Evolutionary conservation across 1,284 basidiomycete species (phyloP), one percentile per base, ranked within the genome.

Genomic region (Tremellales sp.): DNA sequence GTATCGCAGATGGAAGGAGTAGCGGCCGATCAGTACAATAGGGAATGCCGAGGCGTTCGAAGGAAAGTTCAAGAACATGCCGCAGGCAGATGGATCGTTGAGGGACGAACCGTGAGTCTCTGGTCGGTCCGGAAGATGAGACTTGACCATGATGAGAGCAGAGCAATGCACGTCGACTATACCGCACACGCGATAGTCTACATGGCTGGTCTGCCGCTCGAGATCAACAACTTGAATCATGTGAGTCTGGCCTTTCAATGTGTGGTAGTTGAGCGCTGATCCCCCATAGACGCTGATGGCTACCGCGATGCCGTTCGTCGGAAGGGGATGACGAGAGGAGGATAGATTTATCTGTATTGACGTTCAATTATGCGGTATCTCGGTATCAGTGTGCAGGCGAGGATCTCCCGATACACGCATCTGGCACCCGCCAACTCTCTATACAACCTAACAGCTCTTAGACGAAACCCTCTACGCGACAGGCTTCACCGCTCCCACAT

Each of bases 221-320:
- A 80, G 40, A 82, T 86, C 8, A 81, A 82, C 10, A 77, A 87
- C 44, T 76, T 86, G 32, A 78, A 82, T 86, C 65, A 85, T 85
- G 85, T 85, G 51, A 48, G 83, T 72, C n/a, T n/a, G n/a, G 5
- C 8, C 9, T 12, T 29, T 3, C 19, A 32, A n/a, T 18, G 22
- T 26, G 12, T 19, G 22, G 10, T 7, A 19, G 19, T 33, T 48
- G 18, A 13, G 13, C 19, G 4, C 32, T 39, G 37, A 39, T 25
- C 21, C 6, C 13, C 22, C 8, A 39, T 39, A 40, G 31, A 42
- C 18, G 16, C 19, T 39, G 18, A 42, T 48, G 80, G 78, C 81
- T 18, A 74, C 77, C n/a, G 71, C 73, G 16, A 77, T 77, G 65
- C 82, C 82, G 25, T 83, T 75, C 54, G 76, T 79, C 7, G 81